phyloP scores from a whole-genome alignment of 768 basidiomycete species.

The Pulveroboletus sp. region DNA sequence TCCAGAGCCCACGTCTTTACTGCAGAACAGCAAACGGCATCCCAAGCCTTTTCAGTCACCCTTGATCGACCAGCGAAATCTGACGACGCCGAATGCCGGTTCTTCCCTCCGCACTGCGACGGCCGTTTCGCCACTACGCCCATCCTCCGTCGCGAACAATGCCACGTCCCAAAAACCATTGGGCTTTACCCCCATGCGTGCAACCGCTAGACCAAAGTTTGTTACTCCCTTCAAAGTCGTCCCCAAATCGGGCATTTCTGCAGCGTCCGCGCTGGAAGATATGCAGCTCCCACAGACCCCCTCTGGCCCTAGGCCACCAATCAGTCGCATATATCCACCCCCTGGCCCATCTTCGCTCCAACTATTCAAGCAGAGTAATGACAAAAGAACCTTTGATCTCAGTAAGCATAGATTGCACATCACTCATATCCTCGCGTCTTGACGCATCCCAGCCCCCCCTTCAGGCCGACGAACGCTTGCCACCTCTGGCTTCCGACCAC shows the following conservation, averaged over 20 bases:
- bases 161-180: constrained; percentile 16
- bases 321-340: constrained; percentile 25
- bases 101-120: constrained; percentile 17
- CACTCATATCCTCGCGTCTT: background rate
- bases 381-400: constrained; percentile 36
- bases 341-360: constrained; percentile 8
- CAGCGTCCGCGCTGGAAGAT: constrained; percentile 1
- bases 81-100: constrained; percentile 29
- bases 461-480: constrained; percentile 43
- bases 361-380: constrained; percentile 7
- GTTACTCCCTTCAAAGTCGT: constrained; percentile 62
- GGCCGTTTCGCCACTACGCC: constrained; percentile 36
- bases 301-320: background rate
- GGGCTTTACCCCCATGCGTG: constrained; percentile 23
- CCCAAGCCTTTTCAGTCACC: constrained; percentile 50
- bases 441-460: constrained; percentile 27
- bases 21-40: constrained; percentile 12
- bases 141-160: constrained; percentile 21
- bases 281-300: constrained; percentile 1
- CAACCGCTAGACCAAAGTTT: constrained; percentile 41
- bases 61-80: constrained; percentile 26
- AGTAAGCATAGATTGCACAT: constrained; percentile 33
- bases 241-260: constrained; percentile 40
- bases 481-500: constrained; percentile 52
- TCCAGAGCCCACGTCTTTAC: constrained; percentile 5